Base-by-base conservation (phyloP, 2,329 filamentous ascomycete genomes). In the Incumbomyces lentus region DNA sequence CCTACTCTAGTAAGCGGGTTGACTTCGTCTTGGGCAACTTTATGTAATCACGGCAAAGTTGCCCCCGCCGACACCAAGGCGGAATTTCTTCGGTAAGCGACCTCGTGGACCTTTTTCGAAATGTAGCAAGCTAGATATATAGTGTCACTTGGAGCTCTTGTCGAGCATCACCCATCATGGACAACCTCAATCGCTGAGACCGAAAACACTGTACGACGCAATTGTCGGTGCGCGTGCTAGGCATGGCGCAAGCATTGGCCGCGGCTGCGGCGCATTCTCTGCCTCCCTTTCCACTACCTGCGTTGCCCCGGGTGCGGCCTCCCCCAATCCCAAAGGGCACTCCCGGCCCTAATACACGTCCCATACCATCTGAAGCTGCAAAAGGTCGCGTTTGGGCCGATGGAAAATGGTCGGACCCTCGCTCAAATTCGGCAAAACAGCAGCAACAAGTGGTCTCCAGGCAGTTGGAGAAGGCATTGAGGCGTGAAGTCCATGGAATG, bases 401-500 rank as follows among this genome's bases (percentile, higher is more conserved):
- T 55, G 68, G 68, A 18, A 65, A 61, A 51, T 50, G 55, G 35
- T 60, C 67, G 39, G 55, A 65, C 37, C 57, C 59, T 26, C 56
- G 55, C 32, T 71, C 68, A 2, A 68, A 65, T 57, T 67, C 68
- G n/a, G 67, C 62, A 53, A 64, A 64, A 53, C 54, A 62, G 49
- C 60, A 63, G 43, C 58, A 60, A 50, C 52, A 49, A 14, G 62
- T 62, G 39, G 67, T 70, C 49, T 59, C 60, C 17, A 58, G 57
- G 34, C 63, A 67, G 55, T 58, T 68, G 56, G 61, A 62, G 50
- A 70, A 68, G 59, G 69, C 71, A 26, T 59, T 73, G 50, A 65
- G 68, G 45, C 65, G 68, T 46, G 55, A 72, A 46, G 62, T 61
- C 4, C 72, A 76, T 54, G 78, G 78, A 49, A 68, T 73, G 56